Evolutionary conservation across 2,329 filamentous ascomycete species (phyloP), one percentile per base, ranked within the genome.

Genomic region (Ophiostoma piceae): DNA sequence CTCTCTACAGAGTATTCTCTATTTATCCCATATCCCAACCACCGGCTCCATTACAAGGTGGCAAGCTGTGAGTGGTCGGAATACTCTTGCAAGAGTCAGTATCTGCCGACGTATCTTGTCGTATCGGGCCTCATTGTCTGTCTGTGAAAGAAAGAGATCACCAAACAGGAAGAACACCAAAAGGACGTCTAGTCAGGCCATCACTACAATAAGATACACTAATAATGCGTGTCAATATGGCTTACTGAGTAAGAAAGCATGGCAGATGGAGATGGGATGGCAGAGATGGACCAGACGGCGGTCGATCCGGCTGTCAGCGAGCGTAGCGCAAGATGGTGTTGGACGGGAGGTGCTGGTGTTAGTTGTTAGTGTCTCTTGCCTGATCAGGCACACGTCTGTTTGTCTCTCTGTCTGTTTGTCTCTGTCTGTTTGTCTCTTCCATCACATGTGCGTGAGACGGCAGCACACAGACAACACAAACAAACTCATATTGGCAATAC

Each of bases 51-150:
- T 57, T 26, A 11, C 26, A 64, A 35, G 60, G 60, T 64, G 60
- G 60, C 60, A 64, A n/a, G 29, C 60, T 22, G 60, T 64, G 60
- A 64, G 60, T 64, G 60, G 60, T 32, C 60, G 37, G 16, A 64
- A 47, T 19, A n/a, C 43, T 19, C 14, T 19, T 35, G 29, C 22
- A 9, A 6, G 35, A 6, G 16, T 19, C 57, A 64, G 57, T 14
- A 14, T 60, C 54, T 60, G 12, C 3, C 26, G 16, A 14, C n/a
- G 57, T 29, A 14, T 26, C 51, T 57, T 11, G 51, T n/a, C n/a
- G 57, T 35, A 62, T 62, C 60, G 29, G 16, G 60, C 19, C 14
- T 35, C 9, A 5, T 29, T 16, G 32, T 32, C 19, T 37, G 57
- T 60, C 54, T 62, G 19, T 16, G 43, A 47, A 16, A 47, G 16